Evolutionary conservation across 768 basidiomycete species (phyloP).

Genomic region (Pholiota molesta): DNA sequence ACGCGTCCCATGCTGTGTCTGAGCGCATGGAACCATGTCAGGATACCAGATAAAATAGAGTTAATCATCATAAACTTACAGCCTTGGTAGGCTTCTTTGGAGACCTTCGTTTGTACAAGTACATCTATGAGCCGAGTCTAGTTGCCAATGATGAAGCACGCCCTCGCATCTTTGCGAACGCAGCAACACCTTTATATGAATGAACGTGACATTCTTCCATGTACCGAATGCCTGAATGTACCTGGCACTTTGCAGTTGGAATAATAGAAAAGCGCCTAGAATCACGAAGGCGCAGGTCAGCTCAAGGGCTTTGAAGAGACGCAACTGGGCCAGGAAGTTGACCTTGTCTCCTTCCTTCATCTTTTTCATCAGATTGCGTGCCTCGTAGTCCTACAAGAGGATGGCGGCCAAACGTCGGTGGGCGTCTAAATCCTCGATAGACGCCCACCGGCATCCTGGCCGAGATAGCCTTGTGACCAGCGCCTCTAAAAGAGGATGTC

Average conservation of each 20-base stretch:
- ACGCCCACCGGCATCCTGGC: too few relatives aligned
- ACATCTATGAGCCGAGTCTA: too few relatives aligned
- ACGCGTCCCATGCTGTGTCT: slow-evolving; percentile 95
- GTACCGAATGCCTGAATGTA: too few relatives aligned
- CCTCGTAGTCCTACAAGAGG: too few relatives aligned
- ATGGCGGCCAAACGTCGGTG: too few relatives aligned
- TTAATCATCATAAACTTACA: slow-evolving; percentile 52
- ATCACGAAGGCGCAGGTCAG: background rate
- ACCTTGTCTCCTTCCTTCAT: slow-evolving; percentile 81
- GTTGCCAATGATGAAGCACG: too few relatives aligned
- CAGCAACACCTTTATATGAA: slow-evolving; percentile 64
- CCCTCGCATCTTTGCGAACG: slow-evolving; percentile 73
- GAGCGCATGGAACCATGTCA: slow-evolving; percentile 5
- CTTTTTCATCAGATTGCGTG: slow-evolving; percentile 80
- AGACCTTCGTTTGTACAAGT: too few relatives aligned
- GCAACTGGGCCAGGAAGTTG: slow-evolving; percentile 8
- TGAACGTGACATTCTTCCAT: background rate
- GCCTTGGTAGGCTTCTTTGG: slow-evolving; percentile 88
- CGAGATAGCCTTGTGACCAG: too few relatives aligned
- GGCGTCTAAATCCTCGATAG: too few relatives aligned
- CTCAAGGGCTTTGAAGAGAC: background rate
- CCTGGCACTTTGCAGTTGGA: slow-evolving; percentile 92
- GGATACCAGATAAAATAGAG: background rate
- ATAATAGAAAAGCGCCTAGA: slow-evolving; percentile 82
- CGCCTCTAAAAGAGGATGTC: too few relatives aligned